Percentiles rank a stretch among this genome's conserved stretches.
Conservation (phyloP, 2,329 filamentous ascomycete genomes). For the Thielaviopsis populi region DNA sequence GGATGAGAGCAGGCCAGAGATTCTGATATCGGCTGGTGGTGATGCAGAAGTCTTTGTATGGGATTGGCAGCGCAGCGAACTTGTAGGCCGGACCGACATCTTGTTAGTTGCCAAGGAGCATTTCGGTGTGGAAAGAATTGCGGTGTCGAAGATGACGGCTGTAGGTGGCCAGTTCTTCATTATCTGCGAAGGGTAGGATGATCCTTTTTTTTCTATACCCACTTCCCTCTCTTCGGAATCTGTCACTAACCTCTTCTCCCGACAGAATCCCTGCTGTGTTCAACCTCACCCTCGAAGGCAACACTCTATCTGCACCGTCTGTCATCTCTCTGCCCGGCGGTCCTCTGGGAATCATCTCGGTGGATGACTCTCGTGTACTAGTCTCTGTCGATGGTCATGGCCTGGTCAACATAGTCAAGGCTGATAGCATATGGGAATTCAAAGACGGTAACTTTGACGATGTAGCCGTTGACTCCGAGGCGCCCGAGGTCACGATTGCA, state of each 20-base stretch:
- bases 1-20: constrained; percentile 36
- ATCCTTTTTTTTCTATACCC: not conserved
- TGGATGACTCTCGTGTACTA: constrained; percentile 29
- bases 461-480: constrained; percentile 20
- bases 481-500: constrained; percentile 24
- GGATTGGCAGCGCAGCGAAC: constrained; percentile 52
- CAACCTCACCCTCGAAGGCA: constrained; percentile 39
- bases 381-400: constrained; percentile 19
- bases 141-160: constrained; percentile 27
- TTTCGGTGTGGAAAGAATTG: constrained; percentile 24
- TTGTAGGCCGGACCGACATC: constrained; percentile 42
- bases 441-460: constrained; percentile 16
- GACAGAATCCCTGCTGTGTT: constrained; percentile 47
- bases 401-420: constrained; percentile 17
- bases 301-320: constrained; percentile 38
- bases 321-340: constrained; percentile 21
- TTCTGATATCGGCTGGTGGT: constrained; percentile 74
- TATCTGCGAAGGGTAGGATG: constrained; percentile 31
- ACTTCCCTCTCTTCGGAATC: constrained; percentile 16
- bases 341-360: constrained; percentile 22
- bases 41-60: constrained; percentile 67
- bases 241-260: constrained; percentile 18
- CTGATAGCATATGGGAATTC: not conserved
- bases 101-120: constrained; percentile 20
- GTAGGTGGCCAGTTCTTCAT: constrained; percentile 25